These are phyloP conservation scores for Nidularia pulvinata DNA, from an alignment of 768 basidiomycete genomes.

Conservation along the genomic window DNA sequence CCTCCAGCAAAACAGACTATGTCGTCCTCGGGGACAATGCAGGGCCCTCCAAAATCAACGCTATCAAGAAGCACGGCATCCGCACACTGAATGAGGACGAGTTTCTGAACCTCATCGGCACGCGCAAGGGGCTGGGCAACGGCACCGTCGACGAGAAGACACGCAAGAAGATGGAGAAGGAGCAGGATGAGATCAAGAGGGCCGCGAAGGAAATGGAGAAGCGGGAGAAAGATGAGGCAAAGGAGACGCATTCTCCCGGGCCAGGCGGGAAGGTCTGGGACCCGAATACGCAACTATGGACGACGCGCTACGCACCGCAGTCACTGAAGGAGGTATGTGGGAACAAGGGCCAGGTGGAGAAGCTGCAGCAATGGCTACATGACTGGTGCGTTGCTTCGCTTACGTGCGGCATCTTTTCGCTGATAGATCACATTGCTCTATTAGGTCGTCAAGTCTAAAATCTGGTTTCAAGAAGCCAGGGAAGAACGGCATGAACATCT, in stretches of 20 bases:
- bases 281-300: slow-evolving; percentile 82
- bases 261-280: slow-evolving; percentile 27
- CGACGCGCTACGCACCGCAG: slow-evolving; percentile 91
- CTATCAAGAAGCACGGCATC: slow-evolving; percentile 81
- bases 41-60: slow-evolving; percentile 85
- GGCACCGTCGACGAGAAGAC: slow-evolving; percentile 75
- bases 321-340: slow-evolving; percentile 91
- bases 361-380: slow-evolving; percentile 82
- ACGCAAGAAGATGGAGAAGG: slow-evolving; percentile 78
- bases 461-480: slow-evolving; percentile 92
- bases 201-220: slow-evolving; percentile 81
- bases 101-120: slow-evolving; percentile 82
- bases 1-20: slow-evolving; percentile 88
- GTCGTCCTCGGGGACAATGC: slow-evolving; percentile 90
- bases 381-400: slow-evolving; percentile 63
- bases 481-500: slow-evolving; percentile 85
- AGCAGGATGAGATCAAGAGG: slow-evolving; percentile 70
- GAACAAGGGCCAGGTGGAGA: slow-evolving; percentile 92
- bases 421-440: neutral
- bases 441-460: slow-evolving; percentile 75
- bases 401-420: neutral
- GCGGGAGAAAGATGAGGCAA: slow-evolving; percentile 57
- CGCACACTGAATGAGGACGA: slow-evolving; percentile 83
- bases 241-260: slow-evolving; percentile 15
- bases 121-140: slow-evolving; percentile 53